These are phyloP conservation scores for Globisporangium paddicum DNA, from an alignment of 352 stramenopile species.

Conservation along the genomic window DNA sequence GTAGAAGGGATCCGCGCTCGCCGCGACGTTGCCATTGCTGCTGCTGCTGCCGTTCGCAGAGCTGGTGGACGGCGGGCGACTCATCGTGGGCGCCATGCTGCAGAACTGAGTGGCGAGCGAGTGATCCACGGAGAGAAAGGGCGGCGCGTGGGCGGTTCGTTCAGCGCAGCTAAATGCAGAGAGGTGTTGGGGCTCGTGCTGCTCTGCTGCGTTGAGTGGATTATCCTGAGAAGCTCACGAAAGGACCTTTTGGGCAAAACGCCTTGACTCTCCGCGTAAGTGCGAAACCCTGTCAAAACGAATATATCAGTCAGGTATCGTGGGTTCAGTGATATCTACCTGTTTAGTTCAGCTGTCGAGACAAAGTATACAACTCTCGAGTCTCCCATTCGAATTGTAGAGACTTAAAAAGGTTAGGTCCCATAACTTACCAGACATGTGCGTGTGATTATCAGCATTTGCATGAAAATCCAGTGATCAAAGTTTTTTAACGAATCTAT, in stretches of 20 bases:
- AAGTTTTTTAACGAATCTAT: no score
- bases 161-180: constrained; percentile 3
- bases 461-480: no score
- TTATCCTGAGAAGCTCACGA: constrained; percentile 3
- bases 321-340: not conserved
- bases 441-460: no score
- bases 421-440: no score
- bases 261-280: not conserved
- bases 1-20: constrained; percentile 76
- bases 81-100: constrained; percentile 10
- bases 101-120: not conserved
- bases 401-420: no score
- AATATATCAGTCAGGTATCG: constrained; percentile 9
- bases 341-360: not conserved
- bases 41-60: not conserved
- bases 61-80: constrained; percentile 4
- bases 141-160: not conserved
- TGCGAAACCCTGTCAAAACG: not conserved
- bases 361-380: not conserved
- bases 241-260: constrained; percentile 3
- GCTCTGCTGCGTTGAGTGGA: not conserved
- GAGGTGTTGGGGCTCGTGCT: not conserved
- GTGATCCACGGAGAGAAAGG: not conserved
- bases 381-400: not conserved
- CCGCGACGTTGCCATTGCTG: constrained; percentile 13